phyloP scores from a whole-genome alignment of 805 yeast genomes.

The Teunomyces tritomae region DNA sequence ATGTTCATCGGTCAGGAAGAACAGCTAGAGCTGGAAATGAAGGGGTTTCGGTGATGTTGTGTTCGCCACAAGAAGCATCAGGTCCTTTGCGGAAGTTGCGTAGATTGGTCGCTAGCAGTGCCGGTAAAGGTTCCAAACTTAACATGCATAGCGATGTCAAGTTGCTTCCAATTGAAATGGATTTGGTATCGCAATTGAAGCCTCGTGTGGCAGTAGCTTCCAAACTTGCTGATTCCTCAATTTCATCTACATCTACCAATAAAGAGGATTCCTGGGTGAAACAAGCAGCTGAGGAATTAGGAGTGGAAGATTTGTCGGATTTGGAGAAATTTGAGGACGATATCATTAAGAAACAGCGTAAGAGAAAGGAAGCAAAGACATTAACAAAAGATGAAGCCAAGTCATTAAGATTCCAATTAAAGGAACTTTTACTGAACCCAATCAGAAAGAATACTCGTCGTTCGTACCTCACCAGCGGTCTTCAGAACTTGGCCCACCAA shows the following conservation, averaged over 20 bases:
- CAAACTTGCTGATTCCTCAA: constrained; percentile 69
- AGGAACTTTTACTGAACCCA: constrained; percentile 49
- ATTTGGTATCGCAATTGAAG: constrained; percentile 65
- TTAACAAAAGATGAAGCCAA: constrained; percentile 50
- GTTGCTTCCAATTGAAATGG: constrained; percentile 73
- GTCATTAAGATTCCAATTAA: constrained; percentile 50
- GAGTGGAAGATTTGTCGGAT: constrained; percentile 67
- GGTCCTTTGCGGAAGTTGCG: constrained; percentile 82
- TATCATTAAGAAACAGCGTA: constrained; percentile 60
- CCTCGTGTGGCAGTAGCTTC: constrained; percentile 69
- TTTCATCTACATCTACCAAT: constrained; percentile 54
- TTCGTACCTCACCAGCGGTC: constrained; percentile 77
- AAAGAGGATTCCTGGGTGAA: constrained; percentile 80
- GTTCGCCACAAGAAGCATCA: constrained; percentile 90
- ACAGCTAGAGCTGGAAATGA: constrained; percentile 95
- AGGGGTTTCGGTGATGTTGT: constrained; percentile 92
- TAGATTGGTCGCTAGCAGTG: constrained; percentile 44
- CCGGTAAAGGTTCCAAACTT: constrained; percentile 20
- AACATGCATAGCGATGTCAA: constrained; percentile 52
- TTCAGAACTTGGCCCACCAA: constrained; percentile 73
- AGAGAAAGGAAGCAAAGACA: constrained; percentile 39
- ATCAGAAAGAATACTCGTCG: constrained; percentile 62
- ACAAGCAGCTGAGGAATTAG: constrained; percentile 92
- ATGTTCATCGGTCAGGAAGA: constrained; percentile 95
- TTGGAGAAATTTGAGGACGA: constrained; percentile 65